These are phyloP conservation scores for Solanum commersonii DNA, from an alignment of 257 asterid species.

Conservation along the genomic window DNA sequence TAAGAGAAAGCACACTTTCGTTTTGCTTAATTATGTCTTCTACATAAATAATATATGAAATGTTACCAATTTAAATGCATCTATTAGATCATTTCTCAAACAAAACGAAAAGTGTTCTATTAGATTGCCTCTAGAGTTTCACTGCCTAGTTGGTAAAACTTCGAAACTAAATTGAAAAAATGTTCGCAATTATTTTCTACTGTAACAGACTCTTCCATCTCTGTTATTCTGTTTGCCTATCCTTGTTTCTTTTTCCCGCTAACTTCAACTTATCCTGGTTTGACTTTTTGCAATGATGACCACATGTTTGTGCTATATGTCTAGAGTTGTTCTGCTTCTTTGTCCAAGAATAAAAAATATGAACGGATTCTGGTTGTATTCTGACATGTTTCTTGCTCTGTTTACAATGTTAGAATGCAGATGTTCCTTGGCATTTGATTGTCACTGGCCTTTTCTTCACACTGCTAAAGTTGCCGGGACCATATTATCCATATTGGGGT, in stretches of 20 bases:
- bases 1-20: background rate
- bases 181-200: background rate
- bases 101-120: background rate
- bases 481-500: conserved; percentile 94
- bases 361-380: background rate
- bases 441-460: conserved; percentile 41
- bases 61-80: background rate
- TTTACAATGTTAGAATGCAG: conserved; percentile 43
- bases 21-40: background rate
- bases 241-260: background rate
- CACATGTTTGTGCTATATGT: background rate
- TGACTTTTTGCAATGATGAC: background rate
- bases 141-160: background rate
- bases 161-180: background rate
- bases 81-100: background rate
- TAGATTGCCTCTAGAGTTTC: background rate
- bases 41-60: background rate
- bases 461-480: conserved; percentile 75
- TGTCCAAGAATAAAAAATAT: background rate
- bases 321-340: background rate
- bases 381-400: background rate
- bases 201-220: background rate
- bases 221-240: background rate
- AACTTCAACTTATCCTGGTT: background rate
- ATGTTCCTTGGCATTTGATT: conserved; percentile 88